Conservation (phyloP, 2,329 filamentous ascomycete species). For the Myriosclerotinia duriaeana region DNA sequence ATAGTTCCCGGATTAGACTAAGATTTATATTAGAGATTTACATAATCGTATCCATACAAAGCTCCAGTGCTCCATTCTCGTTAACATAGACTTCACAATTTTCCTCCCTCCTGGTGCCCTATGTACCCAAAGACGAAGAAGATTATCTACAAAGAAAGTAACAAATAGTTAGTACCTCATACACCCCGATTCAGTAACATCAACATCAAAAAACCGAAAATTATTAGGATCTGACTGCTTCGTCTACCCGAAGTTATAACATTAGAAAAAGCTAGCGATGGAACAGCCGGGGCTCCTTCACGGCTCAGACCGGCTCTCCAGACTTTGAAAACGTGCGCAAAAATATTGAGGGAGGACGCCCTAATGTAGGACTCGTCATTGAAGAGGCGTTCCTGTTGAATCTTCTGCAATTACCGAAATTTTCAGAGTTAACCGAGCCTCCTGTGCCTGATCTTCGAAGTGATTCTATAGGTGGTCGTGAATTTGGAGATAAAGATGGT, state of each 20-base stretch:
- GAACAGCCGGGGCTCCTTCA: background rate
- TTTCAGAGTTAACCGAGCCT: background rate
- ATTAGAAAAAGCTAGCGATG: background rate
- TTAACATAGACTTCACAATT: too few relatives aligned
- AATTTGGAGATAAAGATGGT: background rate
- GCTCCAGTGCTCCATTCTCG: too few relatives aligned
- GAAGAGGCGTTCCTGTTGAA: background rate
- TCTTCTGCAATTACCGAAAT: background rate
- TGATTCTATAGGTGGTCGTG: background rate
- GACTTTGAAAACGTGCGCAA: background rate
- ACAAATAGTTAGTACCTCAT: too few relatives aligned
- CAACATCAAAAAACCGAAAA: background rate
- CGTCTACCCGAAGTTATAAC: background rate
- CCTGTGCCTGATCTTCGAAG: background rate
- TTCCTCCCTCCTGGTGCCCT: too few relatives aligned
- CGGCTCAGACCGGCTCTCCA: background rate
- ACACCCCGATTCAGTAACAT: background rate
- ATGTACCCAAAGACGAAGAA: too few relatives aligned
- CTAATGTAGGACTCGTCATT: conserved; percentile 2
- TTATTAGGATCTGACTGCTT: background rate
- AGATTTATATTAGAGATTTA: too few relatives aligned
- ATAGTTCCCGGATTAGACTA: too few relatives aligned
- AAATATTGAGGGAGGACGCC: background rate
- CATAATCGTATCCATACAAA: too few relatives aligned
- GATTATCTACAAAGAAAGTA: too few relatives aligned